Conservation (phyloP, 2,329 filamentous ascomycete species). For the Hymenoscyphus fraxineus region DNA sequence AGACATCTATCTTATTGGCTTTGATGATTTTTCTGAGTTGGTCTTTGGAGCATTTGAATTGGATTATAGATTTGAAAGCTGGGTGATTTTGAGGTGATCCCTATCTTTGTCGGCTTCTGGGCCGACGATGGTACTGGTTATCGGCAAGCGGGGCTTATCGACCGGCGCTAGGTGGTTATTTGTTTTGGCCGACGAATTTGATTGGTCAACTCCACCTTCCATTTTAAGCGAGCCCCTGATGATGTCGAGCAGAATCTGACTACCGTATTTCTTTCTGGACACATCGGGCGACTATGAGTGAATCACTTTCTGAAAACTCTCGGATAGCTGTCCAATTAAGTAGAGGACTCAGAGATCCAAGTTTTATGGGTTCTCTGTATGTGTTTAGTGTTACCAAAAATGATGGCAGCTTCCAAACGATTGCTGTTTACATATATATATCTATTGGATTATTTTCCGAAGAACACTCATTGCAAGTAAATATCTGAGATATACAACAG, state of each 20-base stretch:
- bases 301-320: no score
- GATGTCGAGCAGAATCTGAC: background rate
- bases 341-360: no score
- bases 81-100: background rate
- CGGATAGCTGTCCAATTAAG: no score
- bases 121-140: background rate
- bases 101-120: background rate
- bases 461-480: no score
- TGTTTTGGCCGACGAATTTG: background rate
- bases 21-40: background rate
- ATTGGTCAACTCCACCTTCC: background rate
- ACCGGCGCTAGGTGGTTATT: background rate
- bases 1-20: background rate
- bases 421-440: no score
- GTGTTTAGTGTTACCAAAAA: no score
- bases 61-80: background rate
- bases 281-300: no score
- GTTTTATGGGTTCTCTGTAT: no score
- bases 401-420: no score
- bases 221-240: background rate
- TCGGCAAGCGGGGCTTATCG: constrained; percentile 1
- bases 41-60: background rate
- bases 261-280: no score
- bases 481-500: no score
- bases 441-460: no score